Evolutionary conservation across 2,329 filamentous ascomycete species (phyloP).

Genomic region (Microcyclospora tardicrescens): DNA sequence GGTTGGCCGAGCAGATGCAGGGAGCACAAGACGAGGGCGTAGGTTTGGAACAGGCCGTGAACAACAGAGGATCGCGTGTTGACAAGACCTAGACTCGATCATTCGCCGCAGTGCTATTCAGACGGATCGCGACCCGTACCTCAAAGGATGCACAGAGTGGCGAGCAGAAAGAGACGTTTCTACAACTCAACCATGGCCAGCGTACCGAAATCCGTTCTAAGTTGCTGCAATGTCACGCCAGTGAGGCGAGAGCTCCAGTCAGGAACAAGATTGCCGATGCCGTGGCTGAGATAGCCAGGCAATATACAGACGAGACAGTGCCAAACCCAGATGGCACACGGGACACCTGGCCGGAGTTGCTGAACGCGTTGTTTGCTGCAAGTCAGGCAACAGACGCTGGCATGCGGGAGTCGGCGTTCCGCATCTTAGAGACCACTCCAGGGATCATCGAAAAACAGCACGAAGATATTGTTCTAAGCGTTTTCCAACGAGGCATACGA

Average conservation of each 20-base stretch:
- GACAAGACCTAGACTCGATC: constrained; percentile 55
- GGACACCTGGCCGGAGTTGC: constrained; percentile 75
- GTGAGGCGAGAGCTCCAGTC: constrained; percentile 60
- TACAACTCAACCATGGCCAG: constrained; percentile 62
- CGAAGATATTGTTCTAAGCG: constrained; percentile 73
- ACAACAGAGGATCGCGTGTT: not conserved
- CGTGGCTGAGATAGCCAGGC: constrained; percentile 87
- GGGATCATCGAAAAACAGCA: constrained; percentile 94
- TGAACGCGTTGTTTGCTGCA: constrained; percentile 73
- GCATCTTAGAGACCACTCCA: constrained; percentile 89
- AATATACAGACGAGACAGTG: constrained; percentile 67
- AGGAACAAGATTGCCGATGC: constrained; percentile 95
- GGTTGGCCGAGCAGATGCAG: constrained; percentile 81
- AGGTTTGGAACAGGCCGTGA: constrained; percentile 25
- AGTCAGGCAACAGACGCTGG: constrained; percentile 75
- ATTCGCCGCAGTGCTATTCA: constrained; percentile 87
- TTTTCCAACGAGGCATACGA: constrained; percentile 85
- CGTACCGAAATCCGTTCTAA: constrained; percentile 70
- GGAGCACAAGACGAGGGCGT: constrained; percentile 61
- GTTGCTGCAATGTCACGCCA: constrained; percentile 61
- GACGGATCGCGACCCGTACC: constrained; percentile 80
- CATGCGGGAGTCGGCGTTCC: constrained; percentile 83
- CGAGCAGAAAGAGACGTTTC: constrained; percentile 70
- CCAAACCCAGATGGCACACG: constrained; percentile 16
- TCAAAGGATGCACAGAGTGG: constrained; percentile 57